A percentile compares a stretch with the other conserved stretches of the same genome.
Conservation (phyloP, 179 eudicot species). For the Beta lomatogona region DNA sequence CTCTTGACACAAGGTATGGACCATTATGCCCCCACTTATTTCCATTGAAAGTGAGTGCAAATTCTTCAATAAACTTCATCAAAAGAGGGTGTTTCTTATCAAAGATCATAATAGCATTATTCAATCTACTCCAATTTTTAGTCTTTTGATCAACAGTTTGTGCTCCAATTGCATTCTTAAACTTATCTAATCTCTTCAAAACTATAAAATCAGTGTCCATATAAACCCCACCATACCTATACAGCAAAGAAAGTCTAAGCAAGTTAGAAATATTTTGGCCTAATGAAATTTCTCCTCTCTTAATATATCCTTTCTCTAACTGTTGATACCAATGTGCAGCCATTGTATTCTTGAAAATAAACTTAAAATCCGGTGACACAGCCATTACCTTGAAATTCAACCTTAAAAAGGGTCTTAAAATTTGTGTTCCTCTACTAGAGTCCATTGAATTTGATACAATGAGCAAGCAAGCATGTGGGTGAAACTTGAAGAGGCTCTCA, state of each 20-base stretch:
- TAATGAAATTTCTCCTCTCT: slow-evolving; percentile 63
- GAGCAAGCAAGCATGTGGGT: slow-evolving; percentile 69
- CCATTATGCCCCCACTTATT: slow-evolving; percentile 97
- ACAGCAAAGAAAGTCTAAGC: slow-evolving; percentile 68
- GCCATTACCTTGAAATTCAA: slow-evolving; percentile 52
- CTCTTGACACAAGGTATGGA: slow-evolving; percentile 89
- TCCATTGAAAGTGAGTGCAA: slow-evolving; percentile 78
- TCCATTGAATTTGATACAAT: slow-evolving; percentile 75
- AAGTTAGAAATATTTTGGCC: slow-evolving; percentile 91
- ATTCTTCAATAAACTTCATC: slow-evolving; percentile 71
- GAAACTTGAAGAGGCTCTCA: slow-evolving; percentile 66
- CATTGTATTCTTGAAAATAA: slow-evolving; percentile 68
- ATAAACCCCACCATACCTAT: slow-evolving; percentile 84
- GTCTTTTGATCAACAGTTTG: slow-evolving; percentile 58
- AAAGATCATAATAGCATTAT: slow-evolving; percentile 84
- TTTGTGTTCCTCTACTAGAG: slow-evolving; percentile 46
- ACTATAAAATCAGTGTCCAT: slow-evolving; percentile 85
- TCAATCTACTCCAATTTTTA: slow-evolving; percentile 69
- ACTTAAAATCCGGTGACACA: slow-evolving; percentile 67
- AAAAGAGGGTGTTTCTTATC: slow-evolving; percentile 74
- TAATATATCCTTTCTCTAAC: slow-evolving; percentile 51
- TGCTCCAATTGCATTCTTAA: slow-evolving; percentile 74
- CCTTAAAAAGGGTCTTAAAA: slow-evolving; percentile 53
- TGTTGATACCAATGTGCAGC: slow-evolving; percentile 62
- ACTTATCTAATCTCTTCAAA: slow-evolving; percentile 43